Evolutionary conservation across 345 rosid genomes (phyloP).

Genomic region (Murraya paniculata): DNA sequence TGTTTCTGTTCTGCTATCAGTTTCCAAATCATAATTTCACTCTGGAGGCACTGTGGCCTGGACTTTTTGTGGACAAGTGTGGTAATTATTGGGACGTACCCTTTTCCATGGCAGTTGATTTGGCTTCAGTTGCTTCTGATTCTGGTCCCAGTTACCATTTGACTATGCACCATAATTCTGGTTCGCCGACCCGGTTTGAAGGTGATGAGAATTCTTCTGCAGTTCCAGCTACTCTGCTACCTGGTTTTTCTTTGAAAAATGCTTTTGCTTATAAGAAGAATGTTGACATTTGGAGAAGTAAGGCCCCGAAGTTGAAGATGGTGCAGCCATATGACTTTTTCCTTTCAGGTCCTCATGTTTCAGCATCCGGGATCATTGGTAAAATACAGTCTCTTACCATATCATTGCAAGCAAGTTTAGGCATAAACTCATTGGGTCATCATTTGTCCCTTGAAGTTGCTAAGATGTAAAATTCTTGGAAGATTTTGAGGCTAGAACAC

Average conservation of each 20-base stretch:
- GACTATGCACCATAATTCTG: constrained; percentile 59
- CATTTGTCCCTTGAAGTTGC: not conserved
- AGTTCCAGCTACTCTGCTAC: constrained; percentile 62
- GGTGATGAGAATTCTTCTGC: constrained; percentile 24
- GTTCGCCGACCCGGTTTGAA: constrained; percentile 42
- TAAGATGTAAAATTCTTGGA: not conserved
- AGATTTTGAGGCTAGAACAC: not conserved
- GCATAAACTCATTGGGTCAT: not conserved
- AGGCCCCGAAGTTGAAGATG: constrained; percentile 52
- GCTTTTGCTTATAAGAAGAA: constrained; percentile 64
- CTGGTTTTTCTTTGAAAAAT: constrained; percentile 59
- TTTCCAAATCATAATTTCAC: constrained; percentile 68
- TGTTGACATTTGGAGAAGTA: constrained; percentile 77
- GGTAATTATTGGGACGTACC: constrained; percentile 90
- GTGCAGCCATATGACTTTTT: constrained; percentile 75
- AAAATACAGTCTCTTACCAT: constrained; percentile 20
- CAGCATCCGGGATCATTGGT: constrained; percentile 79
- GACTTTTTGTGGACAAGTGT: constrained; percentile 59
- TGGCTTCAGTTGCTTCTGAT: constrained; percentile 65
- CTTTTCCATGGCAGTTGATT: constrained; percentile 59
- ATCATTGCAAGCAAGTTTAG: not conserved
- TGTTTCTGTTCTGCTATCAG: constrained; percentile 34
- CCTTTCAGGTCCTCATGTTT: constrained; percentile 72
- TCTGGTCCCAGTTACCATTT: constrained; percentile 69
- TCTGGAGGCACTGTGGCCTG: constrained; percentile 71